phyloP scores from a whole-genome alignment of 352 stramenopile genomes.

The Phytophthora niederhauseri region DNA sequence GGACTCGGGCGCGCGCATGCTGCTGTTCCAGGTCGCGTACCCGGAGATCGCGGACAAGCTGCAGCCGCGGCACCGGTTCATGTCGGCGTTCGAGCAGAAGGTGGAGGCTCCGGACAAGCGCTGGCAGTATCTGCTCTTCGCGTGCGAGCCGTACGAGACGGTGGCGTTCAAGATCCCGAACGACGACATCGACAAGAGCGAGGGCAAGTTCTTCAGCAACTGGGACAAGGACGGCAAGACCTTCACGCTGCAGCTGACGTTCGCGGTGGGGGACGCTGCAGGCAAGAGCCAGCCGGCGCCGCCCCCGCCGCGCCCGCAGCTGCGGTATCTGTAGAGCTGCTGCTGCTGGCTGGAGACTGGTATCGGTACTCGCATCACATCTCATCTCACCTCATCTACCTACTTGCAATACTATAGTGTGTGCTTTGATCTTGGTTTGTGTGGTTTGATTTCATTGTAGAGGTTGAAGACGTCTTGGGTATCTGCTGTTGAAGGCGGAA shows the following conservation, averaged over 20 bases:
- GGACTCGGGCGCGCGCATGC: constrained; percentile 78
- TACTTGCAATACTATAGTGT: background rate
- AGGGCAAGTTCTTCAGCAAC: constrained; percentile 97
- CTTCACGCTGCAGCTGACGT: constrained; percentile 93
- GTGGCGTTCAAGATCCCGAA: constrained; percentile 99
- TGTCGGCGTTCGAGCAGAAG: constrained; percentile 99
- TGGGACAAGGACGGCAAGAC: constrained; percentile 97
- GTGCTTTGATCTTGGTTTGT: background rate
- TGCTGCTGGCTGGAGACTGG: background rate
- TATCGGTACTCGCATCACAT: background rate
- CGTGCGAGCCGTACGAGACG: constrained; percentile 99
- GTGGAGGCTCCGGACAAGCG: constrained; percentile 97
- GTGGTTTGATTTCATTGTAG: constrained; percentile 1
- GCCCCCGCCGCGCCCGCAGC: constrained; percentile 46
- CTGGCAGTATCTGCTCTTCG: constrained; percentile 98
- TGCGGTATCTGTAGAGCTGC: background rate
- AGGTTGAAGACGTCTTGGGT: background rate
- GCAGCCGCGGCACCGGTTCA: constrained; percentile 98
- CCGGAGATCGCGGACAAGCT: constrained; percentile 94
- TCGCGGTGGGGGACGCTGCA: constrained; percentile 41
- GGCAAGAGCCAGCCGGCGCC: constrained; percentile 50
- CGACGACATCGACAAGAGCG: constrained; percentile 94
- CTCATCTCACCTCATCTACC: background rate
- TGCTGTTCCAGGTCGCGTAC: constrained; percentile 97
- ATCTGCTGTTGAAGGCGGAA: constrained; percentile 14